These are phyloP conservation scores for Solanum corneliomulleri DNA, from an alignment of 257 asterid species.

Conservation along the genomic window DNA sequence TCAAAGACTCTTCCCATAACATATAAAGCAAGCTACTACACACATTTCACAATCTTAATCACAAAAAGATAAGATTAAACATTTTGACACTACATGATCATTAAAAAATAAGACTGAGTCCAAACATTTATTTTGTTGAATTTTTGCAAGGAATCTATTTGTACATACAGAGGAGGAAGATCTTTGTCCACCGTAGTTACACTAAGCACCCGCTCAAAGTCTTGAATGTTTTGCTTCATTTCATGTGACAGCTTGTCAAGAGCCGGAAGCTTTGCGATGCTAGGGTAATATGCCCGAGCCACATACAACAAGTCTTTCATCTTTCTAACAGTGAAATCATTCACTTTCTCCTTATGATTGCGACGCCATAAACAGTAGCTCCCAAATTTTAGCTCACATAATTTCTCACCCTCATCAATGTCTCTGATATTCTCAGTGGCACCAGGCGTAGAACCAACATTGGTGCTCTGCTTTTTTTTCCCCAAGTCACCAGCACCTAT, in stretches of 20 bases:
- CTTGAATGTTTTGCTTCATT: slow-evolving; percentile 90
- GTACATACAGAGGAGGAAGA: slow-evolving; percentile 75
- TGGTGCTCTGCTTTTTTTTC: neutral
- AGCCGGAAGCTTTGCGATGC: slow-evolving; percentile 86
- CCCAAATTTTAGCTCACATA: slow-evolving; percentile 78
- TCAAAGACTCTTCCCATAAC: neutral
- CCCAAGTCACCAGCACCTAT: neutral
- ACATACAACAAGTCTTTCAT: slow-evolving; percentile 97
- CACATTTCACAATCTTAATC: neutral
- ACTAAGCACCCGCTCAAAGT: slow-evolving; percentile 86
- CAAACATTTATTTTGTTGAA: neutral
- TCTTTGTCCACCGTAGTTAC: slow-evolving; percentile 87
- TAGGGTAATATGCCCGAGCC: slow-evolving; percentile 96
- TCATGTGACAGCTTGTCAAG: slow-evolving; percentile 75
- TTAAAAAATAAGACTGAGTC: neutral
- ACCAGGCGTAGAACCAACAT: slow-evolving; percentile 8
- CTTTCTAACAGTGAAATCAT: slow-evolving; percentile 67
- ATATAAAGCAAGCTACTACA: neutral
- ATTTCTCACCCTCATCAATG: slow-evolving; percentile 46
- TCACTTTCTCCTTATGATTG: slow-evolving; percentile 62
- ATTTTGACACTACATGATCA: neutral
- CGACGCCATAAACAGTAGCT: slow-evolving; percentile 93
- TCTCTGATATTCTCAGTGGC: slow-evolving; percentile 10
- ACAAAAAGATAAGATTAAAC: neutral
- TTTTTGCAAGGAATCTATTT: neutral